Percentiles rank a stretch among this genome's conserved stretches.
Evolutionary conservation across 352 stramenopile genomes (phyloP).

Genomic region (Phytophthora sansomeana): DNA sequence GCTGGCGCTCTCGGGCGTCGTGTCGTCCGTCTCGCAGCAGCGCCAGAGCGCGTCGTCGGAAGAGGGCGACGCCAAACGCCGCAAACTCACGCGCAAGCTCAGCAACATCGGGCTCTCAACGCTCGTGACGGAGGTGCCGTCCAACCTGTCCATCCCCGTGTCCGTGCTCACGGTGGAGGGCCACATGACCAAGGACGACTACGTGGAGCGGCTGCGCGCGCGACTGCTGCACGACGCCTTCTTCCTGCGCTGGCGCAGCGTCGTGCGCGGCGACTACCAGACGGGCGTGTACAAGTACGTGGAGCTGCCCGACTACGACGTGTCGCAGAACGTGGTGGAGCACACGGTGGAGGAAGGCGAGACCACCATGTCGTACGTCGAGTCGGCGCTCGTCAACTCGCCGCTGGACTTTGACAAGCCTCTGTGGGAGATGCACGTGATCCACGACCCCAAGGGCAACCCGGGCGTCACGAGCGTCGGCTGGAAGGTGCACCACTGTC

Average conservation of each 20-base stretch:
- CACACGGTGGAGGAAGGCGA: conserved; percentile 63
- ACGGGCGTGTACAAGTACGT: conserved; percentile 62
- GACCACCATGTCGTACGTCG: conserved; percentile 68
- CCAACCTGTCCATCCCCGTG: conserved; percentile 83
- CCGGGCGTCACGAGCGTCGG: conserved; percentile 53
- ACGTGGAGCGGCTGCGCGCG: conserved; percentile 57
- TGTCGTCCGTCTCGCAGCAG: conserved; percentile 41
- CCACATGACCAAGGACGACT: conserved; percentile 49
- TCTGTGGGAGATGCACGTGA: conserved; percentile 80
- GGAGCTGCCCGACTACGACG: conserved; percentile 66
- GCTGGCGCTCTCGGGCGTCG: conserved; percentile 43
- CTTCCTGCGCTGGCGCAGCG: conserved; percentile 75
- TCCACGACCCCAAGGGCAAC: conserved; percentile 45
- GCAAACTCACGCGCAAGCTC: conserved; percentile 63
- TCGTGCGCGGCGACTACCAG: conserved; percentile 54
- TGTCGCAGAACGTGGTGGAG: conserved; percentile 56
- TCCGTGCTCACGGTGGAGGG: conserved; percentile 67
- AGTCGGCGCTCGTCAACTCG: conserved; percentile 71
- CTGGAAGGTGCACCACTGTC: conserved; percentile 84
- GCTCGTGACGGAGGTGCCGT: conserved; percentile 73
- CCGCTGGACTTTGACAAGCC: conserved; percentile 73
- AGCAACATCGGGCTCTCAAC: conserved; percentile 78
- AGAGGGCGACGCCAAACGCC: conserved; percentile 5
- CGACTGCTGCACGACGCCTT: conserved; percentile 67
- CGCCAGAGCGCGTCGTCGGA: conserved; percentile 11